Base-by-base conservation (phyloP, 129 eudicot genomes). In the Apium graveolens region DNA sequence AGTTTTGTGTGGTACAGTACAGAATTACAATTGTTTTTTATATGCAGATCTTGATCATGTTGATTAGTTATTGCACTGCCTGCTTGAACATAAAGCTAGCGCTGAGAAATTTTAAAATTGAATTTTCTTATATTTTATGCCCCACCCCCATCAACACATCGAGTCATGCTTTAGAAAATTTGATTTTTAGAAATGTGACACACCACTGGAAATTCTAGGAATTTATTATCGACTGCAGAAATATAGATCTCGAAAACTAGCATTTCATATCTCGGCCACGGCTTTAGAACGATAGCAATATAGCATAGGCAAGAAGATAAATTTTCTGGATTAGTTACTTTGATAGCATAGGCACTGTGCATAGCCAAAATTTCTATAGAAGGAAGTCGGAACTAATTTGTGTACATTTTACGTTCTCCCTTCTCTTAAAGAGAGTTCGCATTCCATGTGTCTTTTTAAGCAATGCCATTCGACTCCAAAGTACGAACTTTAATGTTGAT, bases 1-100 rank as follows among this genome's bases (percentile, higher is more conserved):
- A 21, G 66, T n/a, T 57, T n/a, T 57, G 68, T 60, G 68, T 60
- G 68, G 68, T 60, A 8, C 68, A 60, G 68, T 60, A 8, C 68
- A 60, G 68, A 60, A 57, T 55, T 55, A 24, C 31, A 55, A 7
- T 4, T 4, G 0, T 29, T 7, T 7, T 7, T 55, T 55, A 55
- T 55, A 55, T 24, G 24, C 8, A 31, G 31, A 57, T 57, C 31
- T 10, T 57, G 65, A 57, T 57, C 65, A 8, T 57, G 65, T 31
- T 57, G 31, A 57, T 57, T 3, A 24, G 27, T 27, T 5, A 7
- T 53, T 20, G 65, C 2, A 57, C 32, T 57, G 66, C n/a, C n/a
- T 57, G 32, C 68, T 60, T 60, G 12, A 9, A n/a, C 68, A n/a
- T 60, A 60, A 60, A 60, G 68, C 31, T n/a, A 57, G 65, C 14